Percentiles rank a stretch among this genome's conserved stretches.
Conservation (phyloP, 495 filamentous ascomycete species). For the Lichenothelia convexa region DNA sequence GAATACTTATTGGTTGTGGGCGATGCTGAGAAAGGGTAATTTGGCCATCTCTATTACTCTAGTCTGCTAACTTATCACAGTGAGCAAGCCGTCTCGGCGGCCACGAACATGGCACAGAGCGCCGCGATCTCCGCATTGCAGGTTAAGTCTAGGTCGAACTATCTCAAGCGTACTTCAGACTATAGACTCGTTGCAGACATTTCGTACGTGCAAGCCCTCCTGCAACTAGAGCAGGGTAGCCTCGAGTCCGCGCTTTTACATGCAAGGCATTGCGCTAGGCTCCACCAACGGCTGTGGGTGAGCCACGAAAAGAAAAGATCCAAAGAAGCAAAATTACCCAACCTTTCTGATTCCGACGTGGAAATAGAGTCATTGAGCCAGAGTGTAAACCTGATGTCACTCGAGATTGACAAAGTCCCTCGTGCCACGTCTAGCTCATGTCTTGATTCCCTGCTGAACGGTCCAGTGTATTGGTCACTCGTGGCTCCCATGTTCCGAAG, state of each 20-base stretch:
- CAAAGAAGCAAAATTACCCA: constrained; percentile 4
- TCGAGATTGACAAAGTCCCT: constrained; percentile 7
- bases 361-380: constrained; percentile 2
- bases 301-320: constrained; percentile 35
- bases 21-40: constrained; percentile 25
- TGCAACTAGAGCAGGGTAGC: constrained; percentile 44
- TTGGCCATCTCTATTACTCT: too few relatives aligned
- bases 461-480: constrained; percentile 65
- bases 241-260: constrained; percentile 45
- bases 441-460: constrained; percentile 15
- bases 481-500: constrained; percentile 52
- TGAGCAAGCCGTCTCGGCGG: too few relatives aligned
- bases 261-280: constrained; percentile 45
- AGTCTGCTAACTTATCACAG: too few relatives aligned
- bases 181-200: constrained; percentile 32
- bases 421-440: constrained; percentile 8
- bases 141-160: too few relatives aligned
- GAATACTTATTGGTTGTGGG: constrained; percentile 58
- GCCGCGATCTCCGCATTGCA: too few relatives aligned
- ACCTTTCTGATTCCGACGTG: constrained; percentile 2
- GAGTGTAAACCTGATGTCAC: too few relatives aligned
- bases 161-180: too few relatives aligned
- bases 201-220: constrained; percentile 39
- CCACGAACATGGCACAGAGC: too few relatives aligned
- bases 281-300: constrained; percentile 53